Conservation (phyloP, 2,329 filamentous ascomycete species). For the Didymella arachidicola region DNA sequence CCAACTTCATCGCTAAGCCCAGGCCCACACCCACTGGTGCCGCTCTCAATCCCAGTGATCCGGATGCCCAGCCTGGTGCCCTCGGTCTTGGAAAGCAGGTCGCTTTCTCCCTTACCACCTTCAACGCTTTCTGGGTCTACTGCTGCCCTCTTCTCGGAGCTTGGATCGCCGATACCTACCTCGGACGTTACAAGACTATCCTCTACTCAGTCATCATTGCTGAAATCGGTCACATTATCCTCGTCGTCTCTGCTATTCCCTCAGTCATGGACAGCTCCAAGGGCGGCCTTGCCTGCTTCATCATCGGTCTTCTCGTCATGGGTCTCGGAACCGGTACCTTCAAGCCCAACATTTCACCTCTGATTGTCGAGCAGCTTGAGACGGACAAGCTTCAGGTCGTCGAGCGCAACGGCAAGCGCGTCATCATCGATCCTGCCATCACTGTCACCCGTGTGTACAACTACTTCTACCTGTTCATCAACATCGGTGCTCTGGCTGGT, state of each 20-base stretch:
- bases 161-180: constrained; percentile 66
- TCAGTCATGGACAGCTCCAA: constrained; percentile 57
- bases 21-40: constrained; percentile 41
- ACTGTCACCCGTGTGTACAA: constrained; percentile 74
- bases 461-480: constrained; percentile 55
- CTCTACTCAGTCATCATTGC: constrained; percentile 65
- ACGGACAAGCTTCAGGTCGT: constrained; percentile 60
- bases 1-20: constrained; percentile 50
- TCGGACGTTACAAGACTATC: constrained; percentile 69
- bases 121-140: constrained; percentile 66
- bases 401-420: constrained; percentile 60
- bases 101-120: constrained; percentile 60
- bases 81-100: constrained; percentile 64
- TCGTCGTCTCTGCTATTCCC: constrained; percentile 64
- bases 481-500: constrained; percentile 48
- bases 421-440: constrained; percentile 71
- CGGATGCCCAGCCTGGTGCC: constrained; percentile 56
- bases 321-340: constrained; percentile 73
- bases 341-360: constrained; percentile 69
- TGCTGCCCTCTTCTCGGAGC: constrained; percentile 67
- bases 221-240: constrained; percentile 63
- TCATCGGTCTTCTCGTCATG: constrained; percentile 66
- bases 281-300: constrained; percentile 63
- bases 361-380: constrained; percentile 70
- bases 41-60: constrained; percentile 36